Base-by-base conservation (phyloP, 176 grass and related monocot species). In the Aegilops speltoides region DNA sequence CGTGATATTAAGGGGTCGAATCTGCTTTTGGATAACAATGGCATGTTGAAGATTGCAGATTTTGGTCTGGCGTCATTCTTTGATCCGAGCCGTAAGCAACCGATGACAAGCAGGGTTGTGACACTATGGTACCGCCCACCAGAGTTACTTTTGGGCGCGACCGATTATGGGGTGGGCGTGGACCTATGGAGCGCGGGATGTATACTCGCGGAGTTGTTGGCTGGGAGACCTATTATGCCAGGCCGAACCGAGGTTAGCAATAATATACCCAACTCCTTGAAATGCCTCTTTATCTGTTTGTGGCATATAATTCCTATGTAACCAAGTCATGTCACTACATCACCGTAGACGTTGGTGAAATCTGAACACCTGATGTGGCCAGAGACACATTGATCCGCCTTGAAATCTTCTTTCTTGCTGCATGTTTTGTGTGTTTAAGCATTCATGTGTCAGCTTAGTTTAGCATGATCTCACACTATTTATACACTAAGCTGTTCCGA, bases 191-290 rank as follows among this genome's bases (percentile, higher is more conserved):
- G 93, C 6, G 93, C 93, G 5, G 93, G 93, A 74, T 95, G 93
- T 79, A 95, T 95, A 71, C 85, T 95, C 25, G 91, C 93, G 0
- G 93, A 95, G 72, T 87, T 95, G 75, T 81, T 95, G 64, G 86
- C 93, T 85, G 93, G 93, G 40, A 95, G 91, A 82, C 93, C 93
- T 80, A 91, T 95, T 75, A 93, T 95, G 93, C 93, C 93, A 76
- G 93, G 93, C n/a, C 88, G 93, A 81, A 95, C 93, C 36, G 93
- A 95, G 93, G 93, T 95, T 91, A 71, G 86, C 26, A 61, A 73
- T 67, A 48, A 37, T 28, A 19, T 46, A 20, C n/a, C 82, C 56
- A 36, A 52, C 19, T 84, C 36, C 41, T 9, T 14, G 4, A 46
- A 2, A 36, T 82, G 41, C 41, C 52, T 82, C 6, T 23, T 0